phyloP scores from a whole-genome alignment of 305 asterid species.

The Ajuga reptans region DNA sequence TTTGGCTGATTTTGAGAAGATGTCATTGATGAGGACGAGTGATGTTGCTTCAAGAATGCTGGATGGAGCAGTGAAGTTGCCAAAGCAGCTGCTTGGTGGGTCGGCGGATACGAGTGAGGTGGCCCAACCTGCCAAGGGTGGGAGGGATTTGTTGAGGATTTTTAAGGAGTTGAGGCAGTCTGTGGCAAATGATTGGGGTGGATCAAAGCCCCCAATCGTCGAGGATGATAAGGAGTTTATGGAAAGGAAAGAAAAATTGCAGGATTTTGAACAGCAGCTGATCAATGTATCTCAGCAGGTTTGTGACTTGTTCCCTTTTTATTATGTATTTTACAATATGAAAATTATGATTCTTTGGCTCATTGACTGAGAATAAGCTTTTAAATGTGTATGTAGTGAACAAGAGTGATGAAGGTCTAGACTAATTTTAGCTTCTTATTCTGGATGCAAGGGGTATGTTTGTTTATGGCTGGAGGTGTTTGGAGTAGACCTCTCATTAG shows the following conservation, averaged over 20 bases:
- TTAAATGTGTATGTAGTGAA: not conserved
- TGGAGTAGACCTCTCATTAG: too few species aligned
- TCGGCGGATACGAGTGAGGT: constrained; percentile 41
- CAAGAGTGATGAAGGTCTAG: not conserved
- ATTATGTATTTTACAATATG: not conserved
- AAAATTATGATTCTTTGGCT: constrained; percentile 5
- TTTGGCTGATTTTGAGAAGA: constrained; percentile 42
- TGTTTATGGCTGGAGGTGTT: too few species aligned
- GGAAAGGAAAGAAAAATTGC: constrained; percentile 62
- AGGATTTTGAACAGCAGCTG: constrained; percentile 80
- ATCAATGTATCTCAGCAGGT: constrained; percentile 93
- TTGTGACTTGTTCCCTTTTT: constrained; percentile 16
- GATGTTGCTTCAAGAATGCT: constrained; percentile 61
- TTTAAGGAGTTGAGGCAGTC: constrained; percentile 87
- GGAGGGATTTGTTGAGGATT: constrained; percentile 65
- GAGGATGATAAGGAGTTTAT: constrained; percentile 86
- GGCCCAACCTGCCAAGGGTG: constrained; percentile 62
- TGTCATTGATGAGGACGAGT: constrained; percentile 41
- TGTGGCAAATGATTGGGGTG: constrained; percentile 87
- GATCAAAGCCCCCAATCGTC: constrained; percentile 51
- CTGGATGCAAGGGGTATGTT: not conserved
- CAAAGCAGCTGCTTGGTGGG: constrained; percentile 51
- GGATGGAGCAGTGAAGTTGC: constrained; percentile 59
- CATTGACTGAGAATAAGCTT: not conserved
- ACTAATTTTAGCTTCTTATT: constrained; percentile 1